Conservation (phyloP, 257 asterid genomes). For the Datura wrightii region DNA sequence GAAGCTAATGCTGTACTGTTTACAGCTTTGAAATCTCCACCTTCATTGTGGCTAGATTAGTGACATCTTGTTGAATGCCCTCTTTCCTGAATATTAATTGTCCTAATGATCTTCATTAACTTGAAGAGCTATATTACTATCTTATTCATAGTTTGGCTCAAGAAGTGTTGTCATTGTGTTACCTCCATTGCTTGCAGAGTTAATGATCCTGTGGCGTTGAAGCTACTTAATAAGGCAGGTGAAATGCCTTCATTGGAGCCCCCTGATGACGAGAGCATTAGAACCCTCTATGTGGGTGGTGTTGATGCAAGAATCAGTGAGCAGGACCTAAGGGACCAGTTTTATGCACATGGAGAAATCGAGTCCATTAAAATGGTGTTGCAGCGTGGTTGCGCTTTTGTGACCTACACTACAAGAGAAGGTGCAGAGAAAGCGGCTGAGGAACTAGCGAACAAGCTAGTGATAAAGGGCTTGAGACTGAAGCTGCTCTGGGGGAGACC, state of each 20-base stretch:
- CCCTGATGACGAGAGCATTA: slow-evolving; percentile 91
- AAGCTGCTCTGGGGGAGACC: slow-evolving; percentile 97
- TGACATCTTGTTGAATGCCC: background rate
- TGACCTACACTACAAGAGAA: slow-evolving; percentile 91
- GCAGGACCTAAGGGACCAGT: slow-evolving; percentile 89
- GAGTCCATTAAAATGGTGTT: slow-evolving; percentile 90
- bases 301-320: slow-evolving; percentile 84
- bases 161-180: background rate
- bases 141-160: background rate
- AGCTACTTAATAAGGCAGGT: slow-evolving; percentile 91
- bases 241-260: slow-evolving; percentile 99
- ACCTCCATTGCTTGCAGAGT: slow-evolving; percentile 55
- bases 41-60: background rate
- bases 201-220: slow-evolving; percentile 93
- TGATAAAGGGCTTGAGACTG: slow-evolving; percentile 85
- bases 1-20: background rate
- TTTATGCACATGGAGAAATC: slow-evolving; percentile 94
- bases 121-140: background rate
- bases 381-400: slow-evolving; percentile 94
- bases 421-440: slow-evolving; percentile 98
- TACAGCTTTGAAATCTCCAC: background rate
- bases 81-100: background rate
- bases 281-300: slow-evolving; percentile 95
- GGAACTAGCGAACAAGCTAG: slow-evolving; percentile 86
- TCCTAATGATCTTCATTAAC: slow-evolving; percentile 2